Base-by-base conservation (phyloP, 192 early-diverging fungal species). In the Linnemannia schmuckeri region DNA sequence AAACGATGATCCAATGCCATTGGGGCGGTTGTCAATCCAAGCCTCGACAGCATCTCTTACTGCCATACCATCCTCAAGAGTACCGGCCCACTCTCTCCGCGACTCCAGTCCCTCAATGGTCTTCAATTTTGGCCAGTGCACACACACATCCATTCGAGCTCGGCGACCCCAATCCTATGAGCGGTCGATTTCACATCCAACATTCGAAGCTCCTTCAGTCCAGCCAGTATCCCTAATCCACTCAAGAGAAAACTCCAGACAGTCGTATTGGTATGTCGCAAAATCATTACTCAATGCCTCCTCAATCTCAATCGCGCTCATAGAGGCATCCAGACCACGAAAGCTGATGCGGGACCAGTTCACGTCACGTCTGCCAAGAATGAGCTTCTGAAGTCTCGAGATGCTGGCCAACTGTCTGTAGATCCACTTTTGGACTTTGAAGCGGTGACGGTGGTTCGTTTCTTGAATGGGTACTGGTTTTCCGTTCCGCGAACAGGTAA, bases 1-100 rank as follows among this genome's bases (percentile, higher is more conserved):
- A 73, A 72, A 72, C 89, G 91, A 17, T 68, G 42, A 20, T 46
- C 27, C 15, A 7, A 72, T 72, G 35, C 66, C 66, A 38, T 38
- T 15, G 9, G 66, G 66, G 24, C 37, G 30, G 33, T 69, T 38
- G 2, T 30, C 33, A 10, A 37, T 27, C 66, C 66, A 69, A 24
- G 0, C 13, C 37, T 69, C 24, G 13, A 69, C 30, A 55, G 52
- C 66, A 15, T 35, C 30, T 6, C 6, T 38, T 4, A 35, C 66
- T 35, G 13, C 30, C 37, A 5, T 1, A 37, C 27, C 66, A 4
- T 38, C 66, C 37, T 9, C 66, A 55, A 24, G 52, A 24, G 2
- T 37, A 18, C 37, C n/a, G 4, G 66, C 30, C 66, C 66, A 69
- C 12, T 30, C 66, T 37, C 66, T 69, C 13, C 20, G 12, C 33